These are phyloP conservation scores for Agrocybe chaxingu DNA, from an alignment of 768 basidiomycete species.

Conservation along the genomic window DNA sequence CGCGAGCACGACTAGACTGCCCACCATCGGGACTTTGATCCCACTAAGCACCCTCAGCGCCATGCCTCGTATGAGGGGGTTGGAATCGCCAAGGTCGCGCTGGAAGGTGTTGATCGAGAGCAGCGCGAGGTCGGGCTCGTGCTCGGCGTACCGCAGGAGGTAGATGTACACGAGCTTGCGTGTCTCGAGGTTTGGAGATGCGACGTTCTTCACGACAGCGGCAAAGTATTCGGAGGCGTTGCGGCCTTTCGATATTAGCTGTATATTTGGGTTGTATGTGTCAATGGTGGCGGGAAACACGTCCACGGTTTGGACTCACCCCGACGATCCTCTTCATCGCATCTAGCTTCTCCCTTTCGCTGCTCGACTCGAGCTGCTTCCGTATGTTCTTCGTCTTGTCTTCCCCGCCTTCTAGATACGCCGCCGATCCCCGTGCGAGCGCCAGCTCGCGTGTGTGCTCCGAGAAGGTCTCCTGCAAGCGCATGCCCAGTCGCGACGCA, in stretches of 20 bases:
- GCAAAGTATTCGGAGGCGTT: conserved; percentile 94
- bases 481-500: conserved; percentile 78
- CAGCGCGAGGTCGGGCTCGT: conserved; percentile 91
- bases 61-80: conserved; percentile 95
- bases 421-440: conserved; percentile 50
- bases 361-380: conserved; percentile 83
- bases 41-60: conserved; percentile 90
- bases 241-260: conserved; percentile 92
- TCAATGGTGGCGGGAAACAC: not conserved
- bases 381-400: conserved; percentile 78
- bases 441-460: conserved; percentile 76
- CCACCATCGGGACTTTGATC: conserved; percentile 88
- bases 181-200: conserved; percentile 87
- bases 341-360: conserved; percentile 88
- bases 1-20: conserved; percentile 77
- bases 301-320: conserved; percentile 45
- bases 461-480: conserved; percentile 79
- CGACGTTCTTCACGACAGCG: conserved; percentile 96
- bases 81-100: conserved; percentile 89
- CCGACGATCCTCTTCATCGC: conserved; percentile 95
- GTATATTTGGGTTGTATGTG: conserved; percentile 2
- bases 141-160: conserved; percentile 88
- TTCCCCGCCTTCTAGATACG: conserved; percentile 68
- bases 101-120: conserved; percentile 99
- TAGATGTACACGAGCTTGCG: conserved; percentile 98